Percentiles rank a stretch among this genome's conserved stretches.
Evolutionary conservation across 2,329 filamentous ascomycete genomes (phyloP).

Genomic region (Elsinoe australis): DNA sequence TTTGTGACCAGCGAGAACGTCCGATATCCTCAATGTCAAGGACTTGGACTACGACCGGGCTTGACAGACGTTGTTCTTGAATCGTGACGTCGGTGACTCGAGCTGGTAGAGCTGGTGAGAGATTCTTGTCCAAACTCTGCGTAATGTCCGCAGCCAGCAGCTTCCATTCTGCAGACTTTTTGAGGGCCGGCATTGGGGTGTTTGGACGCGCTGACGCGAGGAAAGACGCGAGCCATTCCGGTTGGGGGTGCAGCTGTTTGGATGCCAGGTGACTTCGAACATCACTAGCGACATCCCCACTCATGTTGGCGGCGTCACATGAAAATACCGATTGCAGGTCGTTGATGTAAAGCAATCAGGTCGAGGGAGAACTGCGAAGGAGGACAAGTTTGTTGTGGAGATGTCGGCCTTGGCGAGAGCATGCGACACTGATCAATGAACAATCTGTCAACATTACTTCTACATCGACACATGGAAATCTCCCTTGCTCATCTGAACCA

Average conservation of each 20-base stretch:
- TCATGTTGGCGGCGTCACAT: background rate
- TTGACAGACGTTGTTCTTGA: slow-evolving; percentile 50
- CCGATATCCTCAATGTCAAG: slow-evolving; percentile 79
- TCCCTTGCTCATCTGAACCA: too few species aligned
- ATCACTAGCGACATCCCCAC: background rate
- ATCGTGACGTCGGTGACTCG: slow-evolving; percentile 48
- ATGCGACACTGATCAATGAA: too few species aligned
- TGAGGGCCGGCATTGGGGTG: slow-evolving; percentile 60
- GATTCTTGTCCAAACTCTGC: slow-evolving; percentile 42
- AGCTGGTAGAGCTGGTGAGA: slow-evolving; percentile 47
- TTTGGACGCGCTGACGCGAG: slow-evolving; percentile 47
- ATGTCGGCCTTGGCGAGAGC: slow-evolving; percentile 5
- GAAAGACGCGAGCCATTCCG: slow-evolving; percentile 58
- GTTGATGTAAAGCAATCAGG: background rate
- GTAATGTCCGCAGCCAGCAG: slow-evolving; percentile 73
- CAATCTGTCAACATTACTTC: too few species aligned
- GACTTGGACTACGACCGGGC: slow-evolving; percentile 68
- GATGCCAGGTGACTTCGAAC: slow-evolving; percentile 34
- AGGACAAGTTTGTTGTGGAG: too few species aligned
- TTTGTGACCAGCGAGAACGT: slow-evolving; percentile 73
- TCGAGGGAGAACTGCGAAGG: background rate
- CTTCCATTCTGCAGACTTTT: slow-evolving; percentile 73
- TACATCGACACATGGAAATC: background rate
- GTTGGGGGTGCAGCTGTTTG: slow-evolving; percentile 49
- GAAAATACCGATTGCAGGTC: too few species aligned